Evolutionary conservation across 805 yeast genomes (phyloP).

Genomic region (Teunomyces panamensis): DNA sequence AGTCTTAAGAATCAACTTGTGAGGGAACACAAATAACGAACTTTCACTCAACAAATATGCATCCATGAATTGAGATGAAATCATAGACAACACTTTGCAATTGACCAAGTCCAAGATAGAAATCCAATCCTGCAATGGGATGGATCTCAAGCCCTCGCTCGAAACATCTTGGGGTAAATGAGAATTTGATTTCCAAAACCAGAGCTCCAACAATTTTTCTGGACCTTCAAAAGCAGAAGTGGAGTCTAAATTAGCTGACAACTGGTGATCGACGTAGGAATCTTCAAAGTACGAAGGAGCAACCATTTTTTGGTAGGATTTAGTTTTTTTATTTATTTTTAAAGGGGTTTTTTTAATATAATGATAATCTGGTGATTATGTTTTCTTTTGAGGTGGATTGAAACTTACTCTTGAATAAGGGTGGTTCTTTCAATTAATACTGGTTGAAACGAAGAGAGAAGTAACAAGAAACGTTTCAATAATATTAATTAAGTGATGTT

Average conservation of each 20-base stretch:
- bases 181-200: slow-evolving; percentile 63
- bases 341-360: neutral
- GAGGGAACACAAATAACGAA: slow-evolving; percentile 83
- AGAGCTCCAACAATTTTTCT: slow-evolving; percentile 85
- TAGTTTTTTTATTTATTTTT: slow-evolving; percentile 8
- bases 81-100: slow-evolving; percentile 84
- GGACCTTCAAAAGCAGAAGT: slow-evolving; percentile 96
- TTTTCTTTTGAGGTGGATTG: slow-evolving; percentile 28
- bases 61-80: slow-evolving; percentile 63
- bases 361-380: slow-evolving; percentile 1
- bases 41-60: slow-evolving; percentile 88
- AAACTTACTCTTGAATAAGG: slow-evolving; percentile 38
- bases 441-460: slow-evolving; percentile 44
- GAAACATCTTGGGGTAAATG: slow-evolving; percentile 36
- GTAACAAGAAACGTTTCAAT: slow-evolving; percentile 47
- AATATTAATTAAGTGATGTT: slow-evolving; percentile 6
- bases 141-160: slow-evolving; percentile 53
- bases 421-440: slow-evolving; percentile 14
- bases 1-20: slow-evolving; percentile 83
- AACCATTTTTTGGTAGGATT: slow-evolving; percentile 28
- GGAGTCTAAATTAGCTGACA: slow-evolving; percentile 78
- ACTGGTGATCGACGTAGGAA: slow-evolving; percentile 70
- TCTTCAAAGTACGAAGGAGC: slow-evolving; percentile 43
- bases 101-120: slow-evolving; percentile 73
- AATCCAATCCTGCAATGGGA: slow-evolving; percentile 69